A percentile compares a stretch with the other conserved stretches of the same genome.
Evolutionary conservation across 257 asterid genomes (phyloP).

Genomic region (Solanum ossicruentum): DNA sequence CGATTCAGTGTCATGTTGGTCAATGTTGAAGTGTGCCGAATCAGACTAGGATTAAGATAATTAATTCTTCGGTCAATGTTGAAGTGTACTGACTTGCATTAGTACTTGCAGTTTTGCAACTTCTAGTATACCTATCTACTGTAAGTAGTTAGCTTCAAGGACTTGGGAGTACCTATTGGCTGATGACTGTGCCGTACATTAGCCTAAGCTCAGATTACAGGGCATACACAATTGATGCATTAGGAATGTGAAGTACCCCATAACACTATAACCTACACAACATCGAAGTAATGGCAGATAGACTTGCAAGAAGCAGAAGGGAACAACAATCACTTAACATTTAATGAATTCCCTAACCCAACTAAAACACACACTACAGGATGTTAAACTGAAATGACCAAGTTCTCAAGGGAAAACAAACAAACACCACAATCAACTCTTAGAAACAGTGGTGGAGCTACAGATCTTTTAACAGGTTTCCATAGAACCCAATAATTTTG

Average conservation of each 20-base stretch:
- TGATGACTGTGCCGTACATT: not conserved
- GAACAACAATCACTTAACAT: not conserved
- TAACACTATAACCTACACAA: not conserved
- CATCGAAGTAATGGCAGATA: not conserved
- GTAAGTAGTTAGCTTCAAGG: not conserved
- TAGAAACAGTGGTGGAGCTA: not conserved
- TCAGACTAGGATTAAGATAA: not conserved
- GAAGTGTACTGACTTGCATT: not conserved
- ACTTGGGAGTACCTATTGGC: not conserved
- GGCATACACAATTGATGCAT: not conserved
- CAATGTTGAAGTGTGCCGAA: not conserved
- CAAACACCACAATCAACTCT: not conserved
- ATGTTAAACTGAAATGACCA: not conserved
- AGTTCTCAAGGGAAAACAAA: too few relatives aligned
- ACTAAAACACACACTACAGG: not conserved
- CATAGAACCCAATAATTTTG: not conserved
- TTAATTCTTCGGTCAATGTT: not conserved
- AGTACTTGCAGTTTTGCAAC: not conserved
- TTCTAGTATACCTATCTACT: not conserved
- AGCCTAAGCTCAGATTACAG: not conserved
- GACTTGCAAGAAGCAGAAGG: not conserved
- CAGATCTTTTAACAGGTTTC: not conserved
- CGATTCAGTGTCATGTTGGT: not conserved
- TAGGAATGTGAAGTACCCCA: not conserved
- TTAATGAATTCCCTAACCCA: not conserved